Evolutionary conservation across 2,329 filamentous ascomycete species (phyloP), one percentile per base, ranked within the genome.

Genomic region (Elsinoe australis): DNA sequence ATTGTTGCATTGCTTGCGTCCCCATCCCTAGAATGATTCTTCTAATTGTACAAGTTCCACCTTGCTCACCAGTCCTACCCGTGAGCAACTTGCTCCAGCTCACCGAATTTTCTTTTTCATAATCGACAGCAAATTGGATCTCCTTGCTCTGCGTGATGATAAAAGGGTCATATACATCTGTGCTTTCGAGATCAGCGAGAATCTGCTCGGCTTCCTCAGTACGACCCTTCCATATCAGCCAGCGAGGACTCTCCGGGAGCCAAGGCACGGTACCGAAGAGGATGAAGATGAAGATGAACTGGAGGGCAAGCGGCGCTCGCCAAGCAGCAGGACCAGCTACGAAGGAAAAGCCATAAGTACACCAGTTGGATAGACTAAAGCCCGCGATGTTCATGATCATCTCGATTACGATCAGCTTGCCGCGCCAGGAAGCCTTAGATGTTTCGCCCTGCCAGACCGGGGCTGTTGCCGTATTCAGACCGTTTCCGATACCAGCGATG

Each of bases 381-480:
- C 73, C 74, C 14, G 64, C 66, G 34, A 75, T 71, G 49, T 73
- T 73, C 56, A 75, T 63, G 36, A 71, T 71, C 59, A 75, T 67
- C 42, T 64, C 61, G 35, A 64, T 59, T 18, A 63, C 58, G 31
- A 62, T 59, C 14, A 63, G 55, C 47, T 60, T 60, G n/a, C 61
- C 60, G 42, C 61, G 58, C 66, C 66, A 68, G 22, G 61, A 59
- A 8, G 65, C 59, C 36, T 67, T 69, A 1, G 68, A 69, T 0
- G 71, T 75, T 53, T 76, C 73, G 3, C 70, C 68, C 56, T 67
- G 71, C 71, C 72, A 76, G 3, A 74, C 64, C 3, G 69, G 71
- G 5, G 70, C 71, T 4, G 70, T 72, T 0, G 70, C 64, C 0
- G 71, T 74, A 51, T 75, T 75, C 47, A 75, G 64, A 9, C 72